phyloP scores from a whole-genome alignment of 2,329 filamentous ascomycete genomes.

The Botrytis tulipae region DNA sequence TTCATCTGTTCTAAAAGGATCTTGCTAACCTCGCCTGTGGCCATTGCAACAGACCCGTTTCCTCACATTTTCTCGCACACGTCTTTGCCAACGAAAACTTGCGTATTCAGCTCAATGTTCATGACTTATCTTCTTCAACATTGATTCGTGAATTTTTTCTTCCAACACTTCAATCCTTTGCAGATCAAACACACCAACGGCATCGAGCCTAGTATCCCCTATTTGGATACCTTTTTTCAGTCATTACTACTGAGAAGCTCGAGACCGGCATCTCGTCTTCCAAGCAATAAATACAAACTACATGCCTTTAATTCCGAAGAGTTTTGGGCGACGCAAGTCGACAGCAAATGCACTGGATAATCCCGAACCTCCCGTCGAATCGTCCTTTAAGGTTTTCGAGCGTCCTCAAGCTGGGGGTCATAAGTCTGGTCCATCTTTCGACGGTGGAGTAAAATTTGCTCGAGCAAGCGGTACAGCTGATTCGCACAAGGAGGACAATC shows the following conservation, averaged over 20 bases:
- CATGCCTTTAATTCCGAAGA: constrained; percentile 40
- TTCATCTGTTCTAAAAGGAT: constrained; percentile 21
- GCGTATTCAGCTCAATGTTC: constrained; percentile 13
- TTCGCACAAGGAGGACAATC: constrained; percentile 38
- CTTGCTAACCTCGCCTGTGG: constrained; percentile 32
- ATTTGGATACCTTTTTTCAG: constrained; percentile 9
- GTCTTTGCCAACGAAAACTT: constrained; percentile 7
- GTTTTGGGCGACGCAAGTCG: constrained; percentile 40
- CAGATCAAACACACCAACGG: constrained; percentile 1
- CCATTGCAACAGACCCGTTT: constrained; percentile 30
- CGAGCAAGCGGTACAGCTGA: constrained; percentile 28
- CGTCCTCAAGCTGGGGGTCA: constrained; percentile 27
- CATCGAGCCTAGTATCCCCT: constrained; percentile 4
- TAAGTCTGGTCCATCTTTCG: constrained; percentile 34
- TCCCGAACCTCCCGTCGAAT: constrained; percentile 28
- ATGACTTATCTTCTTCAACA: constrained; percentile 1
- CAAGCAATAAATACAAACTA: constrained; percentile 30
- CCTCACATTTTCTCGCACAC: constrained; percentile 27
- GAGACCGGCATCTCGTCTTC: constrained; percentile 20
- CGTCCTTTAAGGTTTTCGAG: constrained; percentile 40
- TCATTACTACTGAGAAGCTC: constrained; percentile 17
- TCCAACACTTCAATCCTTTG: constrained; percentile 9
- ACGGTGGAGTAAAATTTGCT: constrained; percentile 36
- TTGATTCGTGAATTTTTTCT: not conserved
- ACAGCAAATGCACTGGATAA: constrained; percentile 36